A percentile compares a stretch with the other conserved stretches of the same genome.
phyloP scores from a whole-genome alignment of 305 asterid genomes.

The Solanum hybrid region DNA sequence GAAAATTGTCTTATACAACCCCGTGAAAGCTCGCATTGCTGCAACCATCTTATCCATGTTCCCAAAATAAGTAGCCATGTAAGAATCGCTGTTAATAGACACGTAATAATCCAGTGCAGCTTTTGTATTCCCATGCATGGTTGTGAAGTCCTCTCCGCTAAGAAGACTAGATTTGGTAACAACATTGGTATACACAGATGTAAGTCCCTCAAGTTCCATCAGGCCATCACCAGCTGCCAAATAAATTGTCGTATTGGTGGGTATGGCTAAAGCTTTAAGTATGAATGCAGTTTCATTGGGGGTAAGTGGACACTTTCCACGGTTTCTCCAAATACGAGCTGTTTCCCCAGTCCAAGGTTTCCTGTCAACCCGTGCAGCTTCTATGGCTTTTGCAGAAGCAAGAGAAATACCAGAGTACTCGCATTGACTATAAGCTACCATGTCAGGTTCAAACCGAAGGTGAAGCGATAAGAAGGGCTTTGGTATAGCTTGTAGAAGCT shows the following conservation, averaged over 20 bases:
- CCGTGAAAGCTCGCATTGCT: slow-evolving; percentile 78
- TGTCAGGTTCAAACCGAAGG: slow-evolving; percentile 99
- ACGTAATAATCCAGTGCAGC: slow-evolving; percentile 89
- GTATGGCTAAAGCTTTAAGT: slow-evolving; percentile 78
- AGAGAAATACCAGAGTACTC: slow-evolving; percentile 56
- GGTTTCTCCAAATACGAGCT: slow-evolving; percentile 76
- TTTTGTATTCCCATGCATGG: slow-evolving; percentile 91
- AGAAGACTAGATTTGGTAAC: slow-evolving; percentile 58
- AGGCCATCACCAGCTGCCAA: slow-evolving; percentile 98
- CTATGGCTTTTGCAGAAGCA: slow-evolving; percentile 62
- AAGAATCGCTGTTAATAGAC: slow-evolving; percentile 61
- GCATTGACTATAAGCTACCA: slow-evolving; percentile 96
- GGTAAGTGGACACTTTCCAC: slow-evolving; percentile 92
- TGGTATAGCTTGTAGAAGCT: slow-evolving; percentile 83
- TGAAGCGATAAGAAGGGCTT: slow-evolving; percentile 95
- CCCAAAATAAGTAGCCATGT: slow-evolving; percentile 81
- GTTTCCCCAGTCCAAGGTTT: slow-evolving; percentile 89
- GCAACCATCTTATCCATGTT: slow-evolving; percentile 99
- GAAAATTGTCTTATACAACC: slow-evolving; percentile 57
- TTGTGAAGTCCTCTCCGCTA: slow-evolving; percentile 44
- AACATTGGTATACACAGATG: slow-evolving; percentile 56
- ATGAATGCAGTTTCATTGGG: slow-evolving; percentile 79
- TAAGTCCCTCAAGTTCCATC: slow-evolving; percentile 78
- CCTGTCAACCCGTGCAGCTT: slow-evolving; percentile 69
- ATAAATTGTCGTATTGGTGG: slow-evolving; percentile 64